phyloP scores from a whole-genome alignment of 2,329 filamentous ascomycete genomes.

The Arthrobotrys pseudoclavata region DNA sequence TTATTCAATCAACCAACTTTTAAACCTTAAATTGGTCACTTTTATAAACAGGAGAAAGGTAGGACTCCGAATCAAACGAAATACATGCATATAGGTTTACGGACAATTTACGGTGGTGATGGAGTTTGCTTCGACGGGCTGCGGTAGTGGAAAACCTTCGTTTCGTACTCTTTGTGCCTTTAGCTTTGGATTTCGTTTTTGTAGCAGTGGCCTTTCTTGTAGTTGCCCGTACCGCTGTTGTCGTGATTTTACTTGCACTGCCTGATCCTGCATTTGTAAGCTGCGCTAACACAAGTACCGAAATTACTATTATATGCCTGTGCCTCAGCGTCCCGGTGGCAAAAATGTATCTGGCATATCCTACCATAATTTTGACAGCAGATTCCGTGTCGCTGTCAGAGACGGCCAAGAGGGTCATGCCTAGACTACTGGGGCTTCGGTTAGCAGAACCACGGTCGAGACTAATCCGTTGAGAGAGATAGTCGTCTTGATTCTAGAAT shows the following conservation, averaged over 20 bases:
- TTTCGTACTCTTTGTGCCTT: constrained; percentile 14
- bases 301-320: constrained; percentile 25
- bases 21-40: too few relatives aligned
- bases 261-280: constrained; percentile 5
- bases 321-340: constrained; percentile 7
- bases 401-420: constrained; percentile 38
- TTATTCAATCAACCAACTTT: too few relatives aligned
- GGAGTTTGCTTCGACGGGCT: background rate
- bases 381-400: constrained; percentile 3
- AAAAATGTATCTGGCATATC: constrained; percentile 39
- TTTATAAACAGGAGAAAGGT: too few relatives aligned
- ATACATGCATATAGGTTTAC: background rate
- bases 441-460: constrained; percentile 25
- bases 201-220: constrained; percentile 1
- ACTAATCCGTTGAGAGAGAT: constrained; percentile 21
- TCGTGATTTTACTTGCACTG: constrained; percentile 2
- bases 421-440: constrained; percentile 1
- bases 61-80: too few relatives aligned
- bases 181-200: background rate
- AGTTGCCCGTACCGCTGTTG: background rate
- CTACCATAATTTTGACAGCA: constrained; percentile 31
- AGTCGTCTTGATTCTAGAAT: constrained; percentile 34
- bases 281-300: constrained; percentile 9
- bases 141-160: constrained; percentile 20
- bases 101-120: background rate